A percentile compares a stretch with the other conserved stretches of the same genome.
Evolutionary conservation across 2,329 filamentous ascomycete genomes (phyloP).

Genomic region (Xylariaceae sp.): DNA sequence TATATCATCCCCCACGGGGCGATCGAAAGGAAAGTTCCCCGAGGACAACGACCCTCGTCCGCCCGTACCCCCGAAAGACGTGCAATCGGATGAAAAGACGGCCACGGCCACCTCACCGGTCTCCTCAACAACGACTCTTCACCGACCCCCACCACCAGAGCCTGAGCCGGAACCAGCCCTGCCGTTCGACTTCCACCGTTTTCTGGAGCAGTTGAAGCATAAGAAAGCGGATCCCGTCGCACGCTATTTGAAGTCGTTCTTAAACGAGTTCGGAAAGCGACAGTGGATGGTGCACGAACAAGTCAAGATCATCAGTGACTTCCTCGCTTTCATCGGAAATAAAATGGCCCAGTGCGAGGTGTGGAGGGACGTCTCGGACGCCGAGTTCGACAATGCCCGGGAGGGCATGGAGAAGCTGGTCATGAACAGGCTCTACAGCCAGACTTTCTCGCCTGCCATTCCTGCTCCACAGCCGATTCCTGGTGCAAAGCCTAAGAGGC

Average conservation of each 20-base stretch:
- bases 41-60: conserved; percentile 44
- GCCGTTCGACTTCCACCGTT: conserved; percentile 95
- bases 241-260: conserved; percentile 88
- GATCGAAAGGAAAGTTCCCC: conserved; percentile 33
- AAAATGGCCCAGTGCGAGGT: conserved; percentile 98
- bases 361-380: conserved; percentile 91
- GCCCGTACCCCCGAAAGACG: conserved; percentile 56
- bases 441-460: conserved; percentile 95
- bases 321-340: conserved; percentile 91
- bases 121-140: conserved; percentile 45
- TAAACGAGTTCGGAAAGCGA: conserved; percentile 91
- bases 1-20: conserved; percentile 35
- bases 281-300: conserved; percentile 99
- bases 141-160: conserved; percentile 65
- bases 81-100: conserved; percentile 40
- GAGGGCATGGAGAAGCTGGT: conserved; percentile 99
- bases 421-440: conserved; percentile 93
- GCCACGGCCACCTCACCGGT: conserved; percentile 33
- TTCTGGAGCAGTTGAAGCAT: conserved; percentile 90
- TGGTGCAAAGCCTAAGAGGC: conserved; percentile 61
- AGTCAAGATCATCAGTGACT: conserved; percentile 97
- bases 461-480: conserved; percentile 70
- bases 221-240: conserved; percentile 97
- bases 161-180: conserved; percentile 75
- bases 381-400: conserved; percentile 95